phyloP scores from a whole-genome alignment of 371 early-diverging fungal genomes.

The Lichtheimia corymbifera region DNA sequence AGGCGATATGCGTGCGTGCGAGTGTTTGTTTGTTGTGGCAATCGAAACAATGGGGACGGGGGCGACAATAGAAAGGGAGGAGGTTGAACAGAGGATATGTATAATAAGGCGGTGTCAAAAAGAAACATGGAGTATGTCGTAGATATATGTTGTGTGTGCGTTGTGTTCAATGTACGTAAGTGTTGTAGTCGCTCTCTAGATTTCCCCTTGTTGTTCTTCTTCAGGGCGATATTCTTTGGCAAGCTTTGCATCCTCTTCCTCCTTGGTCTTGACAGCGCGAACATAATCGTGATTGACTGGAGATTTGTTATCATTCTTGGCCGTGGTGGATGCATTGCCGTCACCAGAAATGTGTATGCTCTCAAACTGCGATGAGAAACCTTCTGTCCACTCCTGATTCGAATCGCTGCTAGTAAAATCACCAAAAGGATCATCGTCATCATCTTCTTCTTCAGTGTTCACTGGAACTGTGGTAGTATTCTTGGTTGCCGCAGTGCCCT shows the following conservation, averaged over 20 bases:
- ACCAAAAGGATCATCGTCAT: slow-evolving; percentile 43
- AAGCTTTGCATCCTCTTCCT: slow-evolving; percentile 22
- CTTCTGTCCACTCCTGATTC: slow-evolving; percentile 12
- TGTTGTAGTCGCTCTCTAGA: slow-evolving; percentile 9
- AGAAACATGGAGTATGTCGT: background rate
- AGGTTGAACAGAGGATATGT: background rate
- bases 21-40: background rate
- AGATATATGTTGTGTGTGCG: background rate
- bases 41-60: background rate
- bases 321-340: slow-evolving; percentile 2
- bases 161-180: slow-evolving; percentile 7
- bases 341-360: slow-evolving; percentile 13
- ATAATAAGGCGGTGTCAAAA: background rate
- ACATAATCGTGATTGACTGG: slow-evolving; percentile 19
- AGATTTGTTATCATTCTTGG: background rate
- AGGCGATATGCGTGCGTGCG: background rate
- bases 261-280: slow-evolving; percentile 29
- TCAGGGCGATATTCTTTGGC: slow-evolving; percentile 26
- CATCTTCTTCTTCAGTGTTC: slow-evolving; percentile 16
- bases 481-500: background rate
- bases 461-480: background rate
- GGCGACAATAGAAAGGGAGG: background rate
- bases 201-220: slow-evolving; percentile 35
- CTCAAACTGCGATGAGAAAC: slow-evolving; percentile 16
- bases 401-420: slow-evolving; percentile 31